Evolutionary conservation across 2,329 filamentous ascomycete genomes (phyloP), one percentile per base, ranked within the genome.

Genomic region (Xylaria sp.): DNA sequence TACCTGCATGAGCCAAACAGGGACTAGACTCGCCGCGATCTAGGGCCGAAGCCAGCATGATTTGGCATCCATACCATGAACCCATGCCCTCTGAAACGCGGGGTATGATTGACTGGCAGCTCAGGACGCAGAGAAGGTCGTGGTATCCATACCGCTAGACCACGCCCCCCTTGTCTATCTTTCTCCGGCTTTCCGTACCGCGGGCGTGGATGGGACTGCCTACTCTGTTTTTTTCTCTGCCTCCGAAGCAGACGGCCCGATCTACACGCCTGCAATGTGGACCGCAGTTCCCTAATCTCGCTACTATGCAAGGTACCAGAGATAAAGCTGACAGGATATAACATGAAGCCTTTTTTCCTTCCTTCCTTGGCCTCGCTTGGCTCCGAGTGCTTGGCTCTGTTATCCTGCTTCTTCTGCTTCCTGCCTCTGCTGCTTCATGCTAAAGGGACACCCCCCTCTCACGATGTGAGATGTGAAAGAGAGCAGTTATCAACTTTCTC

Each of bases 341-440:
- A 55, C 48, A 54, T 57, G 37, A 11, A 23, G 49, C 3, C n/a
- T 54, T 48, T 6, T 30, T 30, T 30, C 23, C 23, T 30, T 34
- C 48, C 37, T 47, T 50, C 50, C 37, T 35, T 53, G 58, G 54
- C 58, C 51, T 63, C 55, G 60, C 58, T 59, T 60, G 47, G 42
- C 57, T 30, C 56, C 52, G 42, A 53, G 23, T 55, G 54, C 53
- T 61, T 54, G 52, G 47, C 61, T 57, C 49, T 56, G 23, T 30
- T 30, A 30, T 30, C 23, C 23, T 30, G 4, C 23, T 30, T 30
- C 23, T 30, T 30, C 23, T 30, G 23, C 23, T 30, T 30, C 5
- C 23, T 30, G 23, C 23, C 23, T 30, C 23, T 30, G 23, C 23
- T 30, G 4, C 23, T 30, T 30, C 23, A 30, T 30, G 23, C 23